Base-by-base conservation (phyloP, 257 asterid species). In the Leonotis leonurus region DNA sequence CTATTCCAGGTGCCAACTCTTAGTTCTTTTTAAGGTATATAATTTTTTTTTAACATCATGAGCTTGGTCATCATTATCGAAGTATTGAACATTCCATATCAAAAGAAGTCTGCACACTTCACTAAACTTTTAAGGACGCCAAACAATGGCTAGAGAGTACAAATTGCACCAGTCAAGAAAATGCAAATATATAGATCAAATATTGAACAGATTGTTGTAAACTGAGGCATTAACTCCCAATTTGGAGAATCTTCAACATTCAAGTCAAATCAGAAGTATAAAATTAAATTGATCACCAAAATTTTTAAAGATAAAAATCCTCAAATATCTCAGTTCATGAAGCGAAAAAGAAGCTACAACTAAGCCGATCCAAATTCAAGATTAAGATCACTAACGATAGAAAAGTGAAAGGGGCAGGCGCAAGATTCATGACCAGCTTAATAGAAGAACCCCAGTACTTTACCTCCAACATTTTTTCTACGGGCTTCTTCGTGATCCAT, bases 401-500 rank as follows among this genome's bases (percentile, higher is more conserved):
- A 53, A 18, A 40, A 27, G 37, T 17, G 3, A 25, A 16, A 54
- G 30, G 40, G 54, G 18, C 25, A 43, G 9, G 46, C 24, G 11
- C 57, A 8, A 1, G 35, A 27, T 61, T 33, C 60, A 26, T 5
- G 9, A 3, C 13, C 77, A 16, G 56, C 50, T 57, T 16, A 74
- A 24, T 74, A 73, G 61, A 73, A 73, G 78, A 73, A 73, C 24
- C 78, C 78, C 56, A 73, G 68, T 2, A 73, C 75, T 67, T 73
- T 73, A 17, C 78, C 78, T 26, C 78, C 75, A n/a, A 73, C 78
- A 30, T 68, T 73, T 49, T 73, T 73, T 46, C 74, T 68, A 17
- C 78, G 78, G 20, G 75, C 78, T 73, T 73, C 78, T 51, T 73
- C 78, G 8, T 73, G 78, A 43, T 73, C 78, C 78, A 73, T 73